phyloP scores from a whole-genome alignment of 2,329 filamentous ascomycete species.

The Orbilia oligospora region DNA sequence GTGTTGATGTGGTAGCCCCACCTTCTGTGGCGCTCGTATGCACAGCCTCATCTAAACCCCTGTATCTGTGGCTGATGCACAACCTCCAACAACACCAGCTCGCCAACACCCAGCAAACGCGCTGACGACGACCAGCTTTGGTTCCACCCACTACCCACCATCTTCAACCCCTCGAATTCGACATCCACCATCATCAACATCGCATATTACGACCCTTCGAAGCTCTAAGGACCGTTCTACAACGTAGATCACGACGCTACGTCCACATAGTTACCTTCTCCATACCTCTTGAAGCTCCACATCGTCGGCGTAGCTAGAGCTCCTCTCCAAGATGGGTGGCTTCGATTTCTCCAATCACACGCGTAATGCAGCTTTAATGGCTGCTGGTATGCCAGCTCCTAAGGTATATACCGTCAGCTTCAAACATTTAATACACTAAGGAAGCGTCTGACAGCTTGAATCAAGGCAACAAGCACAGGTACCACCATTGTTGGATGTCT shows the following conservation, averaged over 20 bases:
- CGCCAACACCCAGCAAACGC: slow-evolving; percentile 45
- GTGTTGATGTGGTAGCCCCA: slow-evolving; percentile 19
- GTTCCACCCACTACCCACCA: slow-evolving; percentile 38
- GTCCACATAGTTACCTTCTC: background rate
- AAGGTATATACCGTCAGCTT: slow-evolving; percentile 71
- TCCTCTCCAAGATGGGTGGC: slow-evolving; percentile 80
- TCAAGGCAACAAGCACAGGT: slow-evolving; percentile 88
- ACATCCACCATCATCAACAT: slow-evolving; percentile 6
- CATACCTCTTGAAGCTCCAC: slow-evolving; percentile 7
- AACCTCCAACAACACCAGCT: slow-evolving; percentile 41
- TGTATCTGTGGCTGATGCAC: slow-evolving; percentile 27
- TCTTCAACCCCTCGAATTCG: slow-evolving; percentile 27
- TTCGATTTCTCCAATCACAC: slow-evolving; percentile 99
- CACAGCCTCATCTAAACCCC: background rate
- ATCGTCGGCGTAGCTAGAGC: slow-evolving; percentile 18
- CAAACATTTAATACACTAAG: background rate
- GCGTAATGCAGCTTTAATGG: slow-evolving; percentile 96
- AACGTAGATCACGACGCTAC: background rate
- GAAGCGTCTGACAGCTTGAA: slow-evolving; percentile 2
- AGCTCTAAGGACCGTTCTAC: background rate
- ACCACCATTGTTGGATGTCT: slow-evolving; percentile 99
- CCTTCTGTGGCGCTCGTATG: slow-evolving; percentile 1
- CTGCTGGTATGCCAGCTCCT: slow-evolving; percentile 91
- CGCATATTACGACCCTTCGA: background rate
- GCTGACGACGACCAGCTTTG: slow-evolving; percentile 59